These are phyloP conservation scores for Nyctanthes arbortristis DNA, from an alignment of 257 asterid species.

Conservation along the genomic window DNA sequence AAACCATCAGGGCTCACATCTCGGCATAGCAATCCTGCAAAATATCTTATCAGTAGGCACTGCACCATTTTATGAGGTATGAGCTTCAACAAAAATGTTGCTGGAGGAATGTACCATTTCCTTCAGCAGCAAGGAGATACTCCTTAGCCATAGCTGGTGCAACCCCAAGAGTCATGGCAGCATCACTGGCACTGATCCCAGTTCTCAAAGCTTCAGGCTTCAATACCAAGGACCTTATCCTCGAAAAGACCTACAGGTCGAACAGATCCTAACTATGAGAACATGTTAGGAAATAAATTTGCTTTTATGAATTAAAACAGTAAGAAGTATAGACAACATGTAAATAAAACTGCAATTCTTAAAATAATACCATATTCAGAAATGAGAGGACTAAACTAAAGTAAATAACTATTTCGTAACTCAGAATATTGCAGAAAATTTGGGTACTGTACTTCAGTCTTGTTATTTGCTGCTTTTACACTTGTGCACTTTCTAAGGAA, in stretches of 20 bases:
- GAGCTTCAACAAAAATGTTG: conserved; percentile 11
- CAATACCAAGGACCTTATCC: conserved; percentile 69
- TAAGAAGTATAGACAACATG: neutral
- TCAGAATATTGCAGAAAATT: neutral
- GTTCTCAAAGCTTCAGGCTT: conserved; percentile 60
- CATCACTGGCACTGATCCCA: conserved; percentile 93
- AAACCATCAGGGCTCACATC: conserved; percentile 97
- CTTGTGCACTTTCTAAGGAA: neutral
- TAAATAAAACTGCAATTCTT: neutral
- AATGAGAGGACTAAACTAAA: conserved; percentile 2
- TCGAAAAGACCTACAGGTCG: conserved; percentile 57
- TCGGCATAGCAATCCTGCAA: conserved; percentile 89
- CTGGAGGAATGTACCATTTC: conserved; percentile 57
- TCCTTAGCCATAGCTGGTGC: conserved; percentile 99
- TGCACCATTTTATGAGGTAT: conserved; percentile 12
- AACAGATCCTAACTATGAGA: conserved; percentile 7
- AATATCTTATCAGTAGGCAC: conserved; percentile 24
- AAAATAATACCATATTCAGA: neutral
- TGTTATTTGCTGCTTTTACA: conserved; percentile 1
- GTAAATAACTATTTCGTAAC: neutral
- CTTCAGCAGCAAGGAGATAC: conserved; percentile 94
- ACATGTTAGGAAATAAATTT: neutral
- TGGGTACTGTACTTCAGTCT: neutral
- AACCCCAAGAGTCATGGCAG: conserved; percentile 92
- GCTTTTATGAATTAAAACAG: conserved; percentile 5